phyloP scores from a whole-genome alignment of 257 asterid genomes.

The Forsythia viridissima region DNA sequence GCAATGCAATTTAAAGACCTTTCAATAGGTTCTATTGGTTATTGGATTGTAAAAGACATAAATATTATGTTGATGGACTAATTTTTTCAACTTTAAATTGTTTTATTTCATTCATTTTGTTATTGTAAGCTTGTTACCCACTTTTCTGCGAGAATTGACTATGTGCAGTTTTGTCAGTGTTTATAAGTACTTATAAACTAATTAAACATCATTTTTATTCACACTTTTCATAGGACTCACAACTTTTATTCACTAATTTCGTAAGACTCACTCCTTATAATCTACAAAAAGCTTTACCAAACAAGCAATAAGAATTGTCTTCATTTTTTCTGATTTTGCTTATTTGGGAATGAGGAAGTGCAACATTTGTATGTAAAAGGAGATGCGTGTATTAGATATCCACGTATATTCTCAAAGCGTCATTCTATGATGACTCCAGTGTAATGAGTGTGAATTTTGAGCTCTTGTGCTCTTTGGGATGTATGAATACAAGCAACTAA shows the following conservation, averaged over 20 bases:
- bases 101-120: not conserved
- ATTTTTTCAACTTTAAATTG: not conserved
- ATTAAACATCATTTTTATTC: no score
- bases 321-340: slow-evolving; percentile 6
- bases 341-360: not conserved
- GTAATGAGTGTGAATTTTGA: slow-evolving; percentile 8
- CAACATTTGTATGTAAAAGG: not conserved
- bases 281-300: no score
- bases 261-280: no score
- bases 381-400: not conserved
- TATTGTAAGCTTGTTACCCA: not conserved
- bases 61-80: not conserved
- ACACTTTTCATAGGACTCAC: no score
- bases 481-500: not conserved
- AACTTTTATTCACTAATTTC: no score
- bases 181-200: no score
- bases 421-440: slow-evolving; percentile 1
- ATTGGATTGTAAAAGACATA: not conserved
- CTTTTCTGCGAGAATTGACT: not conserved
- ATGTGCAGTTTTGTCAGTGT: no score
- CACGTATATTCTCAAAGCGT: slow-evolving; percentile 9
- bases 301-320: not conserved
- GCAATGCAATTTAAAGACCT: not conserved
- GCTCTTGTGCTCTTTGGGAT: slow-evolving; percentile 10
- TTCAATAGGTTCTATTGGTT: not conserved